Conservation (phyloP, 371 early-diverging fungal genomes). For the Coemansia sp. region DNA sequence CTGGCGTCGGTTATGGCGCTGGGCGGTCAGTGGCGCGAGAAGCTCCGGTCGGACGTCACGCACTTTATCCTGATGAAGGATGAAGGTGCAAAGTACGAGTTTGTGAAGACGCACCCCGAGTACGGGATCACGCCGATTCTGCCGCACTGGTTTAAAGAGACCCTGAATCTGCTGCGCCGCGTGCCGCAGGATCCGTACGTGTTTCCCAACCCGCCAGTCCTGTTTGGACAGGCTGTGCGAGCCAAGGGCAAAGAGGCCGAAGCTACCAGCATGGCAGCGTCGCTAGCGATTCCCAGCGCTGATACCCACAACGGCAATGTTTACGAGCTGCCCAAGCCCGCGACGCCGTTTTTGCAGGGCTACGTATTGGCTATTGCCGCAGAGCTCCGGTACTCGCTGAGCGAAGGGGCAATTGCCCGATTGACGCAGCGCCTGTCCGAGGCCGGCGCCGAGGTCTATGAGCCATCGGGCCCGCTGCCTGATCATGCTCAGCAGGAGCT, state of each 20-base stretch:
- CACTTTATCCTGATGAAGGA: constrained; percentile 52
- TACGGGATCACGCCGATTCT: constrained; percentile 62
- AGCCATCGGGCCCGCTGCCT: constrained; percentile 9
- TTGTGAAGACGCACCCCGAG: constrained; percentile 50
- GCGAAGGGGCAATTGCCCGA: constrained; percentile 29
- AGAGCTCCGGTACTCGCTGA: constrained; percentile 26
- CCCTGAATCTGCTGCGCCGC: constrained; percentile 57
- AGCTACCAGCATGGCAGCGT: not conserved
- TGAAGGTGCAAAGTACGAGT: constrained; percentile 54
- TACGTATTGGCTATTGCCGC: constrained; percentile 48
- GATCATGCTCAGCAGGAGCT: constrained; percentile 3
- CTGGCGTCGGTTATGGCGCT: constrained; percentile 52
- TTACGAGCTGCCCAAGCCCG: constrained; percentile 47
- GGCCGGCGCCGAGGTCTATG: constrained; percentile 58
- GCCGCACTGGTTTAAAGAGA: constrained; percentile 80
- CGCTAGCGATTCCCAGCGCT: constrained; percentile 19
- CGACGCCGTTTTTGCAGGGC: constrained; percentile 35
- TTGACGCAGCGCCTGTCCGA: constrained; percentile 52
- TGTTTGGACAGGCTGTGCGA: constrained; percentile 27
- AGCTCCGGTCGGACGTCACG: constrained; percentile 54
- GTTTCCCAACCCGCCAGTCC: constrained; percentile 57
- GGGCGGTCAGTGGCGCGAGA: constrained; percentile 49
- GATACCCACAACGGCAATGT: constrained; percentile 28
- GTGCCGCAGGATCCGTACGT: constrained; percentile 56
- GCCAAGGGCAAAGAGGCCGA: not conserved